Evolutionary conservation across 176 grass and related monocot species (phyloP).

Genomic region (Cenchrus americanus): DNA sequence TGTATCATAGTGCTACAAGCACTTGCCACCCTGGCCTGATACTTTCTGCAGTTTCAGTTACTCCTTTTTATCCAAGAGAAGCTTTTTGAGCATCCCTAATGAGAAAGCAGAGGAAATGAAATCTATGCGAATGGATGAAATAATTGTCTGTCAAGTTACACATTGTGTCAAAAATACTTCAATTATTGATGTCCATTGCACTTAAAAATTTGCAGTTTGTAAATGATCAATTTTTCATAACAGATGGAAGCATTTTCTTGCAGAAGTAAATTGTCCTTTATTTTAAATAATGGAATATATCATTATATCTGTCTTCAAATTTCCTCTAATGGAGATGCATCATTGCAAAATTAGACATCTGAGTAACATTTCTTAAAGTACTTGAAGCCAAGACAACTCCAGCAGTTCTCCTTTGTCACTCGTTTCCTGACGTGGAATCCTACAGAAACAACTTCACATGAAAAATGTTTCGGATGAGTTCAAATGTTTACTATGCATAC

Average conservation of each 20-base stretch:
- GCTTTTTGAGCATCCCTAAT: not conserved
- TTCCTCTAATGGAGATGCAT: no score
- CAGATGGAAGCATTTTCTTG: not conserved
- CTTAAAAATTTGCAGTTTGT: not conserved
- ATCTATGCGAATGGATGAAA: not conserved
- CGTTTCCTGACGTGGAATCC: no score
- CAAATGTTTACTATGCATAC: not conserved
- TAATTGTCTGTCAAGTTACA: not conserved
- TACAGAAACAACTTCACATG: not conserved
- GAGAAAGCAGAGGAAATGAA: not conserved
- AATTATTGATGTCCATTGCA: not conserved
- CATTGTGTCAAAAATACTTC: not conserved
- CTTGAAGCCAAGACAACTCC: no score
- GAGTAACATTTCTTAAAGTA: no score
- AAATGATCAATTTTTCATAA: not conserved
- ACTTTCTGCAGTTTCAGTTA: not conserved
- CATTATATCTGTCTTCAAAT: no score
- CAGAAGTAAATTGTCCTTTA: not conserved
- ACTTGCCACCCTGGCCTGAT: slow-evolving; percentile 16
- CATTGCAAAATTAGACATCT: no score
- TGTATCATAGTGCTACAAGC: slow-evolving; percentile 30
- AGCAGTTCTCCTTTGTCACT: no score
- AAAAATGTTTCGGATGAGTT: not conserved
- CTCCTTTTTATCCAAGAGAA: slow-evolving; percentile 12
- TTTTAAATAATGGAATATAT: no score